phyloP scores from a whole-genome alignment of 2,329 filamentous ascomycete species.

The Onygenales sp. region DNA sequence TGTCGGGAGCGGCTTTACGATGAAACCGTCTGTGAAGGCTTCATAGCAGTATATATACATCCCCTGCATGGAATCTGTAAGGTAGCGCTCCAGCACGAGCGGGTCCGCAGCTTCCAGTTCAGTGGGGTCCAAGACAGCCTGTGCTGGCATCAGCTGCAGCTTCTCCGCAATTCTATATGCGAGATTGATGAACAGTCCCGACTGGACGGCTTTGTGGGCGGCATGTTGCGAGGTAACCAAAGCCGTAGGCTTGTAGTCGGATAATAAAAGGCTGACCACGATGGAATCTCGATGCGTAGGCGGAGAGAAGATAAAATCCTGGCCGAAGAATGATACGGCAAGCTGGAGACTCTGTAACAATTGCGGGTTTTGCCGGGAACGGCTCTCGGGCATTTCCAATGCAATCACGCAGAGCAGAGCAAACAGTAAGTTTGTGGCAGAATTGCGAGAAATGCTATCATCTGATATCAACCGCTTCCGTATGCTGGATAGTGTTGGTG shows the following conservation, averaged over 20 bases:
- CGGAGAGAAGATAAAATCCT: slow-evolving; percentile 14
- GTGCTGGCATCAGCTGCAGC: slow-evolving; percentile 4
- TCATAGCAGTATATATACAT: slow-evolving; percentile 7
- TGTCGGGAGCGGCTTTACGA: slow-evolving; percentile 5
- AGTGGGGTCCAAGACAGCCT: neutral
- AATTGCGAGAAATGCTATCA: slow-evolving; percentile 1
- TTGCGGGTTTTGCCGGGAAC: neutral
- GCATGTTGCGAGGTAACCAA: slow-evolving; percentile 9
- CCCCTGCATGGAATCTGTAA: slow-evolving; percentile 6
- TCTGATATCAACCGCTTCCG: slow-evolving; percentile 6
- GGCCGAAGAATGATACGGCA: slow-evolving; percentile 11
- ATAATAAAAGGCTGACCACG: slow-evolving; percentile 8
- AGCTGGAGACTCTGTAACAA: slow-evolving; percentile 6
- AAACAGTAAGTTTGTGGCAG: slow-evolving; percentile 12
- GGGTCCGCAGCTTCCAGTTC: neutral
- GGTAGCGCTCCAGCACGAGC: slow-evolving; percentile 5
- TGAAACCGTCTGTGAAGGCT: slow-evolving; percentile 6
- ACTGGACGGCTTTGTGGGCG: slow-evolving; percentile 9
- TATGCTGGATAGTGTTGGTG: slow-evolving; percentile 8
- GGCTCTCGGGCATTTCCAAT: slow-evolving; percentile 1
- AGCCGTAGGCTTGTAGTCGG: slow-evolving; percentile 12
- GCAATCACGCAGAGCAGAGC: slow-evolving; percentile 9
- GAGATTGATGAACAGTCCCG: slow-evolving; percentile 10
- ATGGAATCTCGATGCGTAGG: slow-evolving; percentile 10
- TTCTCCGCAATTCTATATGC: slow-evolving; percentile 8